Base-by-base conservation (phyloP, 164 flowering plant genomes). In the Litsea cubeba region DNA sequence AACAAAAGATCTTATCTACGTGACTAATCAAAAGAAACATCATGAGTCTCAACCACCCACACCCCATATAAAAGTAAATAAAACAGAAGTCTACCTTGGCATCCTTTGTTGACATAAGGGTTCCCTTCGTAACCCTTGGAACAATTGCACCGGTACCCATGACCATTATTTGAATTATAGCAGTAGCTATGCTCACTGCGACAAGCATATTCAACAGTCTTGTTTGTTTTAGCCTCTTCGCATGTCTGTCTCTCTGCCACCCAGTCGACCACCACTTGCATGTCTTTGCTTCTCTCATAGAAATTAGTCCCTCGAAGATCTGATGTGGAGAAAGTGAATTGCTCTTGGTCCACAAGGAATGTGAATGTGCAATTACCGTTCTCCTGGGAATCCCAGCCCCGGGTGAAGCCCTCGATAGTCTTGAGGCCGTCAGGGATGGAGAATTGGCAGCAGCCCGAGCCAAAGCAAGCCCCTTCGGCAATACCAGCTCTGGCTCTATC, bases 101-200 rank as follows among this genome's bases (percentile, higher is more conserved):
- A 71, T 58, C 66, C 73, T 20, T 60, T 3, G 5, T 18, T 23
- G 7, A 83, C 73, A 71, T 89, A 89, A 0, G 94, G 91, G 67
- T 90, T 90, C 22, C 91, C 91, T 46, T 75, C 14, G 62, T 75
- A 90, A 6, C 91, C 94, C 0, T 72, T 15, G 1, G 14, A 5
- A 77, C 94, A 89, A 46, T 11, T 28, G 72, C 94, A 89, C 0
- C 71, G 77, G 74, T 87, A 87, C 0, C 93, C 93, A 32, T 75
- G 75, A 1, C 93, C 93, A 32, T 75, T 76, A 6, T 8, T 20
- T 2, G 63, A 20, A 3, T 50, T 60, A 0, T 80, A 32, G 49
- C 81, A 69, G 17, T 26, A 12, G 40, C 88, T 86, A 0, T 49
- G 2, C 35, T 76, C 81, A 26, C 81, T 76, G 6, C 3, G 60